phyloP scores from a whole-genome alignment of 192 early-diverging fungal species.

The Linnemannia exigua region DNA sequence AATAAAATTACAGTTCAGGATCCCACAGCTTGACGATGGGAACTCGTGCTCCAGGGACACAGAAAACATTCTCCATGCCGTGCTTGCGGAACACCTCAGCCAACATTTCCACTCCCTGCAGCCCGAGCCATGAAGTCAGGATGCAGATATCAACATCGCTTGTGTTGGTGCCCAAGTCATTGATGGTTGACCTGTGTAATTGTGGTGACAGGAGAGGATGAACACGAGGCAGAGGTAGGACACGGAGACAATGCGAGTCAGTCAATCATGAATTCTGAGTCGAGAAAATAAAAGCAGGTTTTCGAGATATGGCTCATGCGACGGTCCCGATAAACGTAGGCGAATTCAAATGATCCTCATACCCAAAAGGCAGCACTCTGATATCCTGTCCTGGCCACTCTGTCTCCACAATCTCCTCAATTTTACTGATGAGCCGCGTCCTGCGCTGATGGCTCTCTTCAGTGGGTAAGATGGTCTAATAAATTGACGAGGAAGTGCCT shows the following conservation, averaged over 20 bases:
- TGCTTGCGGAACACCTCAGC: conserved; percentile 81
- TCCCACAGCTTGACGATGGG: conserved; percentile 96
- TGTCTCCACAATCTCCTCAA: conserved; percentile 79
- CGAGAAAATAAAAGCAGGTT: neutral
- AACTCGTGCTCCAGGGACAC: conserved; percentile 89
- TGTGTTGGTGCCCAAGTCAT: conserved; percentile 84
- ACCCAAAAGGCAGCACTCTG: conserved; percentile 91
- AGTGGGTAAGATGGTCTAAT: conserved; percentile 71
- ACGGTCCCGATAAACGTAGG: neutral
- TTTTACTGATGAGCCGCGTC: conserved; percentile 80
- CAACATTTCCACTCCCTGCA: conserved; percentile 81
- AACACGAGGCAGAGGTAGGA: neutral
- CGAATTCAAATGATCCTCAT: conserved; percentile 27
- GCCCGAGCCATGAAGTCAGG: conserved; percentile 85
- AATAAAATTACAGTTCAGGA: conserved; percentile 79
- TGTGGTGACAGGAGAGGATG: neutral
- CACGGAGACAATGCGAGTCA: conserved; percentile 7
- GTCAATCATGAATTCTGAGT: neutral
- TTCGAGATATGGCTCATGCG: neutral
- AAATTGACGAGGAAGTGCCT: neutral
- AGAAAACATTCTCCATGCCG: conserved; percentile 85
- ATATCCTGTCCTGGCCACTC: conserved; percentile 90
- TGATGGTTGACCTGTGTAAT: conserved; percentile 81
- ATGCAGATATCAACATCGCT: conserved; percentile 96
- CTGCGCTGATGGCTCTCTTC: conserved; percentile 77